These are phyloP conservation scores for Tinospora cordifolia DNA, from an alignment of 164 flowering plant genomes.

Conservation along the genomic window DNA sequence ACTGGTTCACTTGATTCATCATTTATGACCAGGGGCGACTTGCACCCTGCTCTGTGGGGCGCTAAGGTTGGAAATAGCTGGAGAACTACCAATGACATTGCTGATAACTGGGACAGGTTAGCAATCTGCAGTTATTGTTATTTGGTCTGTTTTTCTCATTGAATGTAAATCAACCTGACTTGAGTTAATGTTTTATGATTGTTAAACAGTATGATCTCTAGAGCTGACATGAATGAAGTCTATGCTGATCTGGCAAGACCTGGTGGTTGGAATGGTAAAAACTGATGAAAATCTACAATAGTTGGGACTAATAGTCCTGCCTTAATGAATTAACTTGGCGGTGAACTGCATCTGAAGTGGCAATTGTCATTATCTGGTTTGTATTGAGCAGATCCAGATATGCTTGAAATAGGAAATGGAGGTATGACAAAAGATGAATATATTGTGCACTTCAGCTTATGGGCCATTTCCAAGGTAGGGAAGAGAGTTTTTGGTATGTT, in stretches of 20 bases:
- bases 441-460: conserved; percentile 71
- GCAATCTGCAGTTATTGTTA: background rate
- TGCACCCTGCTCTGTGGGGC: conserved; percentile 67
- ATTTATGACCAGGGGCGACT: conserved; percentile 40
- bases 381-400: conserved; percentile 66
- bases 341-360: background rate
- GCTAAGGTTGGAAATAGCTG: conserved; percentile 55
- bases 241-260: conserved; percentile 74
- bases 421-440: conserved; percentile 82
- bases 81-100: conserved; percentile 67
- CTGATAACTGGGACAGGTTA: conserved; percentile 52
- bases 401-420: conserved; percentile 97
- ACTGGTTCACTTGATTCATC: no score
- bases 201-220: conserved; percentile 51
- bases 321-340: background rate
- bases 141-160: background rate
- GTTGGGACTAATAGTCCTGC: background rate
- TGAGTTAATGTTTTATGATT: background rate
- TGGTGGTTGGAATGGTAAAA: conserved; percentile 92
- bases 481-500: background rate
- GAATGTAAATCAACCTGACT: background rate
- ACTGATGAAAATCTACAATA: background rate
- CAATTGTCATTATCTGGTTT: background rate
- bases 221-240: conserved; percentile 70
- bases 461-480: conserved; percentile 80